These are phyloP conservation scores for Phytophthora fragariaefolia DNA, from an alignment of 352 stramenopile genomes.

Conservation along the genomic window DNA sequence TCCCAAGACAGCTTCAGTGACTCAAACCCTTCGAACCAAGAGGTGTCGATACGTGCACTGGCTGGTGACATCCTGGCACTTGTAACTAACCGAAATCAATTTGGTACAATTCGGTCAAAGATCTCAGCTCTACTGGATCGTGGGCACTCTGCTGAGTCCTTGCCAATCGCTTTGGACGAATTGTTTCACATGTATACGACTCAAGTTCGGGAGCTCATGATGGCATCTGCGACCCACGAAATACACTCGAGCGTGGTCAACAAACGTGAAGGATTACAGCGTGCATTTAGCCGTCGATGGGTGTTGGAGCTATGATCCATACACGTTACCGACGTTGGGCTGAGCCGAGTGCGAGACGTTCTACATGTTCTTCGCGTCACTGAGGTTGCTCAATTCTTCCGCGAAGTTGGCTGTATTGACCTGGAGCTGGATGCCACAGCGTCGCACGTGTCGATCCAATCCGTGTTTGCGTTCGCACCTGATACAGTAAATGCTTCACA, in stretches of 20 bases:
- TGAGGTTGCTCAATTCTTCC: background rate
- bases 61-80: background rate
- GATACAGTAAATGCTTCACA: background rate
- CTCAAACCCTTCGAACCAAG: background rate
- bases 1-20: background rate
- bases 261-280: background rate
- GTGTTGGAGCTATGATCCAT: background rate
- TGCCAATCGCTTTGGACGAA: background rate
- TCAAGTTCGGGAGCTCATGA: background rate
- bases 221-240: background rate
- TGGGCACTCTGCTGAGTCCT: background rate
- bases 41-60: background rate
- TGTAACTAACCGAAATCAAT: background rate
- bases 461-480: background rate
- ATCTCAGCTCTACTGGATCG: background rate
- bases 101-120: background rate
- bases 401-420: background rate
- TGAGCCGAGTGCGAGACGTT: background rate
- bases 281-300: background rate
- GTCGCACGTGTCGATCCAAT: background rate
- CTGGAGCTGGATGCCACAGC: background rate
- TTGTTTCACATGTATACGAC: background rate
- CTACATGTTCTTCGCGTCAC: background rate
- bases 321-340: background rate
- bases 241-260: background rate